phyloP scores from a whole-genome alignment of 495 filamentous ascomycete genomes.

The Penicillium daleae region DNA sequence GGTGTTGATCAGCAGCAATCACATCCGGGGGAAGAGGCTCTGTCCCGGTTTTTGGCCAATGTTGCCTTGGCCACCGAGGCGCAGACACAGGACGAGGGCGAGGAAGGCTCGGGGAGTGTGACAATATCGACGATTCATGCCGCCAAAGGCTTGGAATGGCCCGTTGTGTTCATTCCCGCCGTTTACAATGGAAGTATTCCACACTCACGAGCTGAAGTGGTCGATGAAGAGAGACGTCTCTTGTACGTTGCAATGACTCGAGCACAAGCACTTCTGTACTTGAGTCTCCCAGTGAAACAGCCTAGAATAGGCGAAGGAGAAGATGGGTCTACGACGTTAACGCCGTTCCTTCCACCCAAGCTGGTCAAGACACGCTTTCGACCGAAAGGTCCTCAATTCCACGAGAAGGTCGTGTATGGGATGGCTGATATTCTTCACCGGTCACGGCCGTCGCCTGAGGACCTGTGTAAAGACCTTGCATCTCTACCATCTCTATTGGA shows the following conservation, averaged over 20 bases:
- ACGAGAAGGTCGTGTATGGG: constrained; percentile 55
- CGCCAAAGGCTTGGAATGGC: constrained; percentile 97
- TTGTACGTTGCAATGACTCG: constrained; percentile 98
- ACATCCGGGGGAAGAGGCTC: constrained; percentile 60
- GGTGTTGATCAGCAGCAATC: constrained; percentile 69
- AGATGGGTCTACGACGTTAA: constrained; percentile 53
- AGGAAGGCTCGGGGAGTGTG: constrained; percentile 60
- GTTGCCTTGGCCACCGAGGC: constrained; percentile 83
- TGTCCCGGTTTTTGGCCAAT: constrained; percentile 87
- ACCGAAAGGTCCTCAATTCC: constrained; percentile 60
- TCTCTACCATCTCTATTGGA: constrained; percentile 58
- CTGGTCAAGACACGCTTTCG: constrained; percentile 55
- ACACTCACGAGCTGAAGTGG: constrained; percentile 88
- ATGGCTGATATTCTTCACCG: constrained; percentile 68
- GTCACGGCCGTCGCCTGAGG: constrained; percentile 50
- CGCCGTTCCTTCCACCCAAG: constrained; percentile 61
- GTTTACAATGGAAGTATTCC: constrained; percentile 92
- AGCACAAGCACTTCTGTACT: constrained; percentile 87
- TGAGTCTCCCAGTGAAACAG: constrained; percentile 76
- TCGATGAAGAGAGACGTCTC: constrained; percentile 85
- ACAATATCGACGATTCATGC: constrained; percentile 98
- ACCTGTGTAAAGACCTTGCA: constrained; percentile 52
- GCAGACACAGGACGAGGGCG: constrained; percentile 56
- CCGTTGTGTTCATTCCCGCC: constrained; percentile 91
- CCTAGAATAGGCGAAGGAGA: constrained; percentile 60